Evolutionary conservation across 345 rosid genomes (phyloP).

Genomic region (Salix udensis): DNA sequence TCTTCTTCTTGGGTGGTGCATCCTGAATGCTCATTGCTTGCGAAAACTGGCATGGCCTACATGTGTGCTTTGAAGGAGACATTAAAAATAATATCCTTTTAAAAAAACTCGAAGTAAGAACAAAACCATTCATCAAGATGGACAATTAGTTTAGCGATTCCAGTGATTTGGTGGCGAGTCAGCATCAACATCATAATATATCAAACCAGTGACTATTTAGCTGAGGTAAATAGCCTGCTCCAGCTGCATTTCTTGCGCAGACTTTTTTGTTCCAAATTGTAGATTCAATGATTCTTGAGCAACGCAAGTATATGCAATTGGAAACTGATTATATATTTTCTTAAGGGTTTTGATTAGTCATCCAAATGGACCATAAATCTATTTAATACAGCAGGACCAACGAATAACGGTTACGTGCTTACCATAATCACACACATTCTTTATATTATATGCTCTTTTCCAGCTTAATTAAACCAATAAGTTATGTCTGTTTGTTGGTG

Average conservation of each 20-base stretch:
- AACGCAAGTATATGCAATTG: background rate
- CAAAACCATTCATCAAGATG: background rate
- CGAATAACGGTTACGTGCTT: background rate
- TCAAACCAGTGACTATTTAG: background rate
- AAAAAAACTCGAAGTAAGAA: background rate
- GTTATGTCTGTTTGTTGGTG: background rate
- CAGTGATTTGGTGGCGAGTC: background rate
- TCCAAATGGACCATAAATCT: background rate
- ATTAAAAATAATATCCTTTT: background rate
- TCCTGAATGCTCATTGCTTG: background rate
- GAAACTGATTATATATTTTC: background rate
- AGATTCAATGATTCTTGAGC: background rate
- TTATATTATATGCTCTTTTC: background rate
- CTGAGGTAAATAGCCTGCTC: background rate
- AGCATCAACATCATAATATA: background rate
- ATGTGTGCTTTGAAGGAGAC: slow-evolving; percentile 1
- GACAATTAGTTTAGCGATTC: background rate
- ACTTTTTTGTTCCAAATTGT: background rate
- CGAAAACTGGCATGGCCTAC: background rate
- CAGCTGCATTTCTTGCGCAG: background rate
- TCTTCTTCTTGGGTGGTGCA: background rate
- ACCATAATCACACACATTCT: background rate
- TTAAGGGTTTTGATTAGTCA: background rate
- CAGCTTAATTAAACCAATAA: background rate
- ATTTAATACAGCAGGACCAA: background rate